These are phyloP conservation scores for Aquilaria sinensis DNA, from an alignment of 345 rosid species.

Conservation along the genomic window DNA sequence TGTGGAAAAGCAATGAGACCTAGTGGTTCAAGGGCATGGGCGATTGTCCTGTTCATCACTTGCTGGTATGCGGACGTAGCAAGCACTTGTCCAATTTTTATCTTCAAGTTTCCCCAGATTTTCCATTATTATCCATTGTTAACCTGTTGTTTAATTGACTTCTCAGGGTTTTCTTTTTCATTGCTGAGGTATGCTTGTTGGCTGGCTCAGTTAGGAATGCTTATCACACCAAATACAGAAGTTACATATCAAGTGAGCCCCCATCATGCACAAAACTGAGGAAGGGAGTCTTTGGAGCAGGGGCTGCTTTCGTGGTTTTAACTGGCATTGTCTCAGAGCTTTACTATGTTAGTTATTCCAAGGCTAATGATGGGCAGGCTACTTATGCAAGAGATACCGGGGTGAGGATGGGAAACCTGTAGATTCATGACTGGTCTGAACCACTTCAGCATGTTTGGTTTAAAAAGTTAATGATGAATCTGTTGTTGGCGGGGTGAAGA, in stretches of 20 bases:
- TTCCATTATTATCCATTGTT: not conserved
- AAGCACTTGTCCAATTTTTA: not conserved
- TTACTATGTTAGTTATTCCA: constrained; percentile 63
- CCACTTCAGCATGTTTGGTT: not conserved
- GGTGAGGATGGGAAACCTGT: constrained; percentile 68
- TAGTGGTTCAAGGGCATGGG: constrained; percentile 70
- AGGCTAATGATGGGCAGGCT: constrained; percentile 33
- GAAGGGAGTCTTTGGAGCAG: constrained; percentile 87
- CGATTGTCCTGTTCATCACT: constrained; percentile 63
- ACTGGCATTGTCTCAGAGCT: constrained; percentile 78
- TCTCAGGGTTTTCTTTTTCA: constrained; percentile 78
- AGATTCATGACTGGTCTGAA: constrained; percentile 8
- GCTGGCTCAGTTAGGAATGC: constrained; percentile 84
- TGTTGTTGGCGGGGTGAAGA: constrained; percentile 51
- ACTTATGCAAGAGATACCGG: constrained; percentile 48
- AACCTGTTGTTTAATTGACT: not conserved
- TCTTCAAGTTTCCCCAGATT: not conserved
- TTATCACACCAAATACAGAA: constrained; percentile 71
- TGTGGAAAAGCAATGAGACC: constrained; percentile 80
- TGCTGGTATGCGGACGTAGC: constrained; percentile 47
- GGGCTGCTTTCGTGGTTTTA: constrained; percentile 72
- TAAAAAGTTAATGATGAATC: no score
- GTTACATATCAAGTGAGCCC: constrained; percentile 16
- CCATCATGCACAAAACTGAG: constrained; percentile 54
- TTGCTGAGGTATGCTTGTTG: constrained; percentile 80